Conservation (phyloP, 257 asterid genomes). For the Ballota nigra region DNA sequence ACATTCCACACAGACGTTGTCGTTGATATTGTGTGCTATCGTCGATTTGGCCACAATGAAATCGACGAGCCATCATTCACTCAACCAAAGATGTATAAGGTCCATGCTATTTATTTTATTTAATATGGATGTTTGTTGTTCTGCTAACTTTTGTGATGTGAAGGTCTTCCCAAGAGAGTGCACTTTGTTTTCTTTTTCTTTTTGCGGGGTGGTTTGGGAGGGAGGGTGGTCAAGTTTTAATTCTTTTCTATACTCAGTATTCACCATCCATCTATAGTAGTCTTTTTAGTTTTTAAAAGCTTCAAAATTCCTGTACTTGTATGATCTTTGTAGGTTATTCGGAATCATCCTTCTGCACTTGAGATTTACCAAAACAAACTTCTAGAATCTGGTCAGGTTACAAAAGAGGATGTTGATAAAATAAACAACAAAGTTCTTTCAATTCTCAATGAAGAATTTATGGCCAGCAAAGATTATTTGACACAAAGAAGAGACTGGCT, state of each 20-base stretch:
- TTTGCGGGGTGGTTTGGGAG: background rate
- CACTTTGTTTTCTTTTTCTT: slow-evolving; percentile 1
- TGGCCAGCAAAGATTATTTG: slow-evolving; percentile 81
- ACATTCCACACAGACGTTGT: slow-evolving; percentile 73
- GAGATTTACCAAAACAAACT: slow-evolving; percentile 82
- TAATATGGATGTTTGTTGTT: slow-evolving; percentile 13
- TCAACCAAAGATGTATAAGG: slow-evolving; percentile 84
- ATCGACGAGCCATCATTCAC: slow-evolving; percentile 82
- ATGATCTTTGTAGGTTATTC: slow-evolving; percentile 57
- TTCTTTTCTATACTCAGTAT: slow-evolving; percentile 8
- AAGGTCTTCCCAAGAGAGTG: background rate
- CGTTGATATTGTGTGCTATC: slow-evolving; percentile 74
- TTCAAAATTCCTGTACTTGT: slow-evolving; percentile 16
- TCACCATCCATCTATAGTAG: background rate
- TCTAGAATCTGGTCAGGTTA: slow-evolving; percentile 60
- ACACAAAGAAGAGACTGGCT: slow-evolving; percentile 93
- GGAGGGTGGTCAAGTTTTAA: background rate
- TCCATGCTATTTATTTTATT: slow-evolving; percentile 21
- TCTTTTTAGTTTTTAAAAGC: slow-evolving; percentile 8
- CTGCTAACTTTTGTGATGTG: background rate
- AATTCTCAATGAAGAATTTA: slow-evolving; percentile 84
- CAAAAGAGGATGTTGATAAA: slow-evolving; percentile 63
- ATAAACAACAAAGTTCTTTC: slow-evolving; percentile 66
- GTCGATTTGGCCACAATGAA: slow-evolving; percentile 78
- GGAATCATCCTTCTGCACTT: slow-evolving; percentile 84